A percentile compares a stretch with the other conserved stretches of the same genome.
phyloP scores from a whole-genome alignment of 805 yeast genomes.

The Kodamaea sagamina region DNA sequence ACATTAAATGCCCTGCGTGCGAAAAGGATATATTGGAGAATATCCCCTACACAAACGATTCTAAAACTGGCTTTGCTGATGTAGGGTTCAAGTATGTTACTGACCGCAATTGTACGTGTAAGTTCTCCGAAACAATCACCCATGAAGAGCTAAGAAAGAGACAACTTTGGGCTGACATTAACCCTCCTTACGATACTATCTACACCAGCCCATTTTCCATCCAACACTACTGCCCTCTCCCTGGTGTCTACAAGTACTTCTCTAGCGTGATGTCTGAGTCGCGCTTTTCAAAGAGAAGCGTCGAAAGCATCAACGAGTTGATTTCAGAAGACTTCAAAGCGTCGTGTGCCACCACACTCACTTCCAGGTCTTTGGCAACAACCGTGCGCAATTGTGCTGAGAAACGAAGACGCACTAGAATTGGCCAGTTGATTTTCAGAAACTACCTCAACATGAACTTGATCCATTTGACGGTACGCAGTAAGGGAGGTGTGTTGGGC shows the following conservation, averaged over 20 bases:
- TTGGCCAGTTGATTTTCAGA: constrained; percentile 8
- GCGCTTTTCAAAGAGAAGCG: background rate
- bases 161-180: constrained; percentile 4
- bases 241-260: constrained; percentile 14
- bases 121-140: constrained; percentile 1
- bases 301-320: background rate
- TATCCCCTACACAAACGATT: constrained; percentile 16
- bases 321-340: background rate
- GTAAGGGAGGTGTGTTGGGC: background rate
- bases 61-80: constrained; percentile 19
- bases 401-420: background rate
- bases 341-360: background rate
- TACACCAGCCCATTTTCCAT: too few species aligned
- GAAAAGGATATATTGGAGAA: background rate
- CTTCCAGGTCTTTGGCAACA: background rate
- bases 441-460: constrained; percentile 17
- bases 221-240: background rate
- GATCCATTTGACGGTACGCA: constrained; percentile 13
- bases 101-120: background rate
- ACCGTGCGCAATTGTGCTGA: background rate
- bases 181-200: background rate
- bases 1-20: constrained; percentile 8
- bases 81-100: constrained; percentile 9
- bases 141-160: constrained; percentile 7
- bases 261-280: constrained; percentile 4